Evolutionary conservation across 2,329 filamentous ascomycete genomes (phyloP).

Genomic region (Uncinocarpus reesii): DNA sequence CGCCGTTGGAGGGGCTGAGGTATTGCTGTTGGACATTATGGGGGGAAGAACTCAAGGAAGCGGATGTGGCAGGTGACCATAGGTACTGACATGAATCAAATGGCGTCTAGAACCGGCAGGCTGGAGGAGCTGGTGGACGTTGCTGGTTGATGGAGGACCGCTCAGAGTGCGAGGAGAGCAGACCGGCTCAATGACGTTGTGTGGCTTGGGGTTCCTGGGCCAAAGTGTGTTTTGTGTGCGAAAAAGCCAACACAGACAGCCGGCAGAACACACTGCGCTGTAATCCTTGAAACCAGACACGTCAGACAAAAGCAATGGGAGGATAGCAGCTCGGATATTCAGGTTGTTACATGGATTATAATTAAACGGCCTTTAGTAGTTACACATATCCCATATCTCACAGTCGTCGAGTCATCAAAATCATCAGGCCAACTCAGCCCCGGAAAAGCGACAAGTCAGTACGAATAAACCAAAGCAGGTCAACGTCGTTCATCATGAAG

Average conservation of each 20-base stretch:
- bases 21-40: slow-evolving; percentile 10
- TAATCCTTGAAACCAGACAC: too few species aligned
- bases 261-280: too few species aligned
- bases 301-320: not conserved
- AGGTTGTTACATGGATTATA: not conserved
- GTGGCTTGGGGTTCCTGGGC: slow-evolving; percentile 1
- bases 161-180: not conserved
- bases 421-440: slow-evolving; percentile 1
- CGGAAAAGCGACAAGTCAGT: not conserved
- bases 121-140: not conserved
- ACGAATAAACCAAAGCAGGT: too few species aligned
- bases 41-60: slow-evolving; percentile 8
- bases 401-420: slow-evolving; percentile 2
- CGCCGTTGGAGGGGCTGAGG: not conserved
- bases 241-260: too few species aligned
- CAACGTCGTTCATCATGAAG: too few species aligned
- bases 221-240: too few species aligned
- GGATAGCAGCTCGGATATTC: not conserved
- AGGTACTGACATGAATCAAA: slow-evolving; percentile 9
- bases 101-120: not conserved
- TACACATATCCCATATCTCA: slow-evolving; percentile 3
- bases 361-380: not conserved
- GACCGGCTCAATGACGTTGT: slow-evolving; percentile 7
- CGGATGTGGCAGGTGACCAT: not conserved
- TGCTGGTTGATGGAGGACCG: not conserved